Percentiles rank a stretch among this genome's conserved stretches.
phyloP scores from a whole-genome alignment of 1,284 basidiomycete species.

The Leccinum cinnamomeum region DNA sequence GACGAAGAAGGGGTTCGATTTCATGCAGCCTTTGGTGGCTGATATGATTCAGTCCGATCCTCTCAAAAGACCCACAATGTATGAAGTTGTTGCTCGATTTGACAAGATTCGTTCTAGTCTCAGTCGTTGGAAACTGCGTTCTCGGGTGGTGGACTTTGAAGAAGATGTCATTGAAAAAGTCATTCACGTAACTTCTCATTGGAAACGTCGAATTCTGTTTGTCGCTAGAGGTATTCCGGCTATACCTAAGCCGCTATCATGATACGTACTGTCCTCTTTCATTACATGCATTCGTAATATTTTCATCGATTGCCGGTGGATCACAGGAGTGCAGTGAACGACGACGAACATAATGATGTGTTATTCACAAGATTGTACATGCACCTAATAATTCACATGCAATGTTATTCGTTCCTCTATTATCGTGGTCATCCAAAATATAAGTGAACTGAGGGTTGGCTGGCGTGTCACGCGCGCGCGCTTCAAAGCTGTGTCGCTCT shows the following conservation, averaged over 20 bases:
- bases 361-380: not conserved
- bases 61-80: not conserved
- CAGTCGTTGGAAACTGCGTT: not conserved
- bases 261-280: not conserved
- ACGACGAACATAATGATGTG: no score
- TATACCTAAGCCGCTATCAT: not conserved
- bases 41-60: not conserved
- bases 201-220: not conserved
- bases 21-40: not conserved
- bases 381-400: no score
- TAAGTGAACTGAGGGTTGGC: not conserved
- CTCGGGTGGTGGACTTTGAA: not conserved
- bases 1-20: conserved; percentile 1
- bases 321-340: no score
- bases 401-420: not conserved
- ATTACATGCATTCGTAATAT: no score
- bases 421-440: not conserved
- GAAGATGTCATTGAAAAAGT: not conserved
- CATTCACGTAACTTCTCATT: not conserved
- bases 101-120: not conserved
- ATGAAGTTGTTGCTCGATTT: not conserved
- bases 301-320: no score
- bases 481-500: not conserved
- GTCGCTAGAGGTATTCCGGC: not conserved
- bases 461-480: no score